A percentile compares a stretch with the other conserved stretches of the same genome.
phyloP scores from a whole-genome alignment of 2,329 filamentous ascomycete genomes.

The Endocalyx cinctus region DNA sequence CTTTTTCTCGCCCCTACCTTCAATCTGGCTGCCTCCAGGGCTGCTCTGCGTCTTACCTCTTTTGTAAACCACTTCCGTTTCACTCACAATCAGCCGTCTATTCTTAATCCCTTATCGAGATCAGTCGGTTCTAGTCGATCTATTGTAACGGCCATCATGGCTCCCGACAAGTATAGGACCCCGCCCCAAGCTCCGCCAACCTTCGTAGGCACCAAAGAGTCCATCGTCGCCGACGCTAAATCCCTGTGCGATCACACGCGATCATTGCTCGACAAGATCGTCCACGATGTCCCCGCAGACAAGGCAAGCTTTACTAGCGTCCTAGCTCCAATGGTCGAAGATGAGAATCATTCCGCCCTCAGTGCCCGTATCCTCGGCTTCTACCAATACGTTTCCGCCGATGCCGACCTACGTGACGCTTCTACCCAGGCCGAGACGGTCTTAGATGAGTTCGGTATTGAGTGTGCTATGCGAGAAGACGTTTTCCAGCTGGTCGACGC shows the following conservation, averaged over 20 bases:
- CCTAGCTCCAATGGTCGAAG: conserved; percentile 63
- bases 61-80: conserved; percentile 53
- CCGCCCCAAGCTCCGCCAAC: conserved; percentile 74
- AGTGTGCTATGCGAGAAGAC: conserved; percentile 77
- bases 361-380: conserved; percentile 67
- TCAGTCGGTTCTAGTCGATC: conserved; percentile 18
- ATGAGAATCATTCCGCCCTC: conserved; percentile 62
- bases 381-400: conserved; percentile 72
- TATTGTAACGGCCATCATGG: conserved; percentile 56
- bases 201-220: conserved; percentile 70
- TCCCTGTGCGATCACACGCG: conserved; percentile 60
- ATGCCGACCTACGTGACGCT: conserved; percentile 66
- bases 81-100: conserved; percentile 26
- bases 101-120: conserved; percentile 18
- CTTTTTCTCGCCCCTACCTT: conserved; percentile 51
- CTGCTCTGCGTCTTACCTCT: conserved; percentile 53
- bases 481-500: conserved; percentile 65
- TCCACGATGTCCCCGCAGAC: conserved; percentile 51
- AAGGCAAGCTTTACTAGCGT: conserved; percentile 52
- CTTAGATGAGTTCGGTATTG: conserved; percentile 72
- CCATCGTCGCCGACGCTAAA: conserved; percentile 64
- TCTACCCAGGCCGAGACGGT: conserved; percentile 72
- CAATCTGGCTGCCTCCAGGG: conserved; percentile 64
- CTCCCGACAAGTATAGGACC: conserved; percentile 61
- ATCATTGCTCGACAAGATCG: conserved; percentile 61